Conservation (phyloP, 257 asterid species). For the Phtheirospermum japonicum region DNA sequence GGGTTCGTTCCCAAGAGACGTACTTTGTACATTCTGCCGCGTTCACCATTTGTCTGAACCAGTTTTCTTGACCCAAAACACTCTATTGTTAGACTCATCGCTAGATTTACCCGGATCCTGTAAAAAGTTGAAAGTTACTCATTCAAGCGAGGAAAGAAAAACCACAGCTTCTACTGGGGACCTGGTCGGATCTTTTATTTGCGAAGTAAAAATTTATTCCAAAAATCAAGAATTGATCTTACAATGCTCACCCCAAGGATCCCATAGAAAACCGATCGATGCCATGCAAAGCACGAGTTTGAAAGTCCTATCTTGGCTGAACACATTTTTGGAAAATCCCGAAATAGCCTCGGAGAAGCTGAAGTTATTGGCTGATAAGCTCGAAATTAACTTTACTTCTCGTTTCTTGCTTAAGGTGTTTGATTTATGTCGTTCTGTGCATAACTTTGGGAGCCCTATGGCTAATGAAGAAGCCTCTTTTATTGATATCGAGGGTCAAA, state of each 20-base stretch:
- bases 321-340: constrained; percentile 45
- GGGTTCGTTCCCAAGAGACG: constrained; percentile 78
- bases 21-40: constrained; percentile 76
- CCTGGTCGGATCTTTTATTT: constrained; percentile 38
- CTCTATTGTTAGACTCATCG: constrained; percentile 31
- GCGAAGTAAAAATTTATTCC: constrained; percentile 58
- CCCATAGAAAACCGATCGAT: constrained; percentile 64
- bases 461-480: constrained; percentile 27
- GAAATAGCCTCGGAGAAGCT: constrained; percentile 45
- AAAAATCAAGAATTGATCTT: constrained; percentile 59
- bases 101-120: constrained; percentile 47
- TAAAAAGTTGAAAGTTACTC: constrained; percentile 53
- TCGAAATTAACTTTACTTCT: constrained; percentile 51
- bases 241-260: constrained; percentile 62
- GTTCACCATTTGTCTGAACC: constrained; percentile 80
- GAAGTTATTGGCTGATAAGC: constrained; percentile 46
- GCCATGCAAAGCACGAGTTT: constrained; percentile 67
- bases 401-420: constrained; percentile 47
- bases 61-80: constrained; percentile 43
- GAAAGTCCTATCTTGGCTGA: constrained; percentile 74
- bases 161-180: constrained; percentile 33
- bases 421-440: constrained; percentile 43
- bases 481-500: constrained; percentile 40
- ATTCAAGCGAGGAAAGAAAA: constrained; percentile 38
- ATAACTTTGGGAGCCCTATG: constrained; percentile 33